Evolutionary conservation across 768 basidiomycete genomes (phyloP), one percentile per base, ranked within the genome.

Genomic region (Cystofilobasidium capitatum): DNA sequence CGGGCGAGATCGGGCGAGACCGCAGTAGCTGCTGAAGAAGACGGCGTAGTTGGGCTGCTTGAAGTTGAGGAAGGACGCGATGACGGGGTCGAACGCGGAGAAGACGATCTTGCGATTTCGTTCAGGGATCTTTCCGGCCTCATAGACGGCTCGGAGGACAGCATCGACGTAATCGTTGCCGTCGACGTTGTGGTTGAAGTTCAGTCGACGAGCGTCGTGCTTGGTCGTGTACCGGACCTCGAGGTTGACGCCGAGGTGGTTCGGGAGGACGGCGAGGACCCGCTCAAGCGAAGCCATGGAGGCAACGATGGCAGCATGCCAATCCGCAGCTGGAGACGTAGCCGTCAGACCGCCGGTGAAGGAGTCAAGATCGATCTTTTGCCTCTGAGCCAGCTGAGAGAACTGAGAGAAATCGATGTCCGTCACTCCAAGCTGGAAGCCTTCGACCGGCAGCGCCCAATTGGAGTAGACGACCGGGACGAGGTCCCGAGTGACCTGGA

Each of bases 41-140:
- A 98, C 93, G 63, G 94, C 91, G 82, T 94, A 98, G 77, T 98
- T 98, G 16, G 94, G 94, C 77, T 99, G 94, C 78, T 99, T 99
- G 96, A 94, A 98, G 74, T 99, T 98, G 64, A 97, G 77, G 20
- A 89, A 86, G 10, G 89, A 85, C 77, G 91, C 94, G 0, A 91
- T 84, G 74, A 89, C 86, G 12, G 93, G 89, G 58, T 88, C 87
- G 76, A 89, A 98, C 8, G 91, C 94, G 44, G 87, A 86, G 75
- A 99, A 91, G n/a, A 91, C 84, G 69, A 97, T 84, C 71, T 87
- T 87, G 59, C 92, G 82, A 64, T 88, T 85, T 22, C 16, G 47
- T 26, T 42, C 35, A 45, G 45, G 29, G 17, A 36, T 84, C 14
- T 69, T 72, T 33, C 69, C 75, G 7, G 83, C 84, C 68, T 85